A percentile compares a stretch with the other conserved stretches of the same genome.
These are phyloP conservation scores for Talaromyces sp. DNA, from an alignment of 2,329 filamentous ascomycete species.

Conservation along the genomic window DNA sequence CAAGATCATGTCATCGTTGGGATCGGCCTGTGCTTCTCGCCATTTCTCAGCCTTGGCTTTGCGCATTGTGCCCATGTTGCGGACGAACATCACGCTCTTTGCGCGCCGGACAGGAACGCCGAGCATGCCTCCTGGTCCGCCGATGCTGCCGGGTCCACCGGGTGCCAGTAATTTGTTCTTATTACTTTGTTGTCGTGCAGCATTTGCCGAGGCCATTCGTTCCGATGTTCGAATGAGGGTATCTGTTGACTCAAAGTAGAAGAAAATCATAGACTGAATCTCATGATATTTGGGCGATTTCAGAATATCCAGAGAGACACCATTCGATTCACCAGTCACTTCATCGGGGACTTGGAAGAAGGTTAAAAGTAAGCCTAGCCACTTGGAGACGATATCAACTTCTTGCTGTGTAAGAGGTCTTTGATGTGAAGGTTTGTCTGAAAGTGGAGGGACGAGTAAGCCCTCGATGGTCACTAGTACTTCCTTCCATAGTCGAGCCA, in stretches of 20 bases:
- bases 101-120: conserved; percentile 51
- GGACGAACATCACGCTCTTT: conserved; percentile 82
- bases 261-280: conserved; percentile 93
- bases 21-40: conserved; percentile 91
- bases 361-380: conserved; percentile 83
- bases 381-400: conserved; percentile 90
- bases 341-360: conserved; percentile 96
- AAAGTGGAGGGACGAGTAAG: conserved; percentile 86
- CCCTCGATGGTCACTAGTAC: conserved; percentile 87
- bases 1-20: conserved; percentile 96
- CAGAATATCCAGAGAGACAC: conserved; percentile 84
- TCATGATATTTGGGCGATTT: conserved; percentile 99
- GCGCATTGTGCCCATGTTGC: conserved; percentile 93
- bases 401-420: conserved; percentile 80
- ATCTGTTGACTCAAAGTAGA: conserved; percentile 92
- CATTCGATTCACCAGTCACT: conserved; percentile 74
- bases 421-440: conserved; percentile 88
- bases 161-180: conserved; percentile 69
- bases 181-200: conserved; percentile 67
- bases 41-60: conserved; percentile 95
- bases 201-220: conserved; percentile 85
- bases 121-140: conserved; percentile 42
- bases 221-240: conserved; percentile 93
- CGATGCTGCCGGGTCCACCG: conserved; percentile 45
- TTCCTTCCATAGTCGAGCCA: conserved; percentile 98